Base-by-base conservation (phyloP, 2,329 filamentous ascomycete genomes). In the Talaromyces marneffei region DNA sequence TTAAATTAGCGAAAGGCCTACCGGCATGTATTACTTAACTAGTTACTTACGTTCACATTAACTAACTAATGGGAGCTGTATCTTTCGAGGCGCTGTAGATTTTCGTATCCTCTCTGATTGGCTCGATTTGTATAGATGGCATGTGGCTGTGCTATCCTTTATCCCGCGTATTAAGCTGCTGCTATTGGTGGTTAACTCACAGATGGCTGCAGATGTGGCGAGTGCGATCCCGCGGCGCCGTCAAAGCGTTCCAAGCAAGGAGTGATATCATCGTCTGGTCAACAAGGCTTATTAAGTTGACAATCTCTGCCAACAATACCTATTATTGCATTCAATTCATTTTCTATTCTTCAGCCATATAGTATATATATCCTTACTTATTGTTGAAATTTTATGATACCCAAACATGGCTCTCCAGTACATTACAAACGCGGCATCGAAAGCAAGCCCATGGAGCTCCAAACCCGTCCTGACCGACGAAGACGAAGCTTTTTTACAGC, bases 401-500 rank as follows among this genome's bases (percentile, higher is more conserved):
- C 33, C 20, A 9, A 39, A 35, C 4, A 64, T 65, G 63, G 56
- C 63, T 10, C 77, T 78, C 72, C 71, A 79, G 64, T 79, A 79
- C 63, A 71, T 80, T 59, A 78, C 73, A 54, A 71, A 75, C 63
- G 72, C 79, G 52, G 77, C 74, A 59, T 68, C 71, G 59, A 77
- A 75, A 64, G 69, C 70, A 55, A 74, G 69, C 46, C 68, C 70
- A 16, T 72, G 63, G 55, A 74, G 62, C 66, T 69, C 65, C 57
- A 67, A 58, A 60, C 79, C 67, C 69, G 79, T 87, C 2, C 70
- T 87, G n/a, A 84, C 82, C 18, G 78, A 83, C n/a, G 84, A 85
- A 67, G 85, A 87, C 64, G 82, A 86, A 66, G 75, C 78, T 57
- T 87, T 86, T 66, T 72, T 87, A 35, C 75, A 78, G 59, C 74